Evolutionary conservation across 768 basidiomycete species (phyloP), one percentile per base, ranked within the genome.

Genomic region (Gloeophyllum trabeum): DNA sequence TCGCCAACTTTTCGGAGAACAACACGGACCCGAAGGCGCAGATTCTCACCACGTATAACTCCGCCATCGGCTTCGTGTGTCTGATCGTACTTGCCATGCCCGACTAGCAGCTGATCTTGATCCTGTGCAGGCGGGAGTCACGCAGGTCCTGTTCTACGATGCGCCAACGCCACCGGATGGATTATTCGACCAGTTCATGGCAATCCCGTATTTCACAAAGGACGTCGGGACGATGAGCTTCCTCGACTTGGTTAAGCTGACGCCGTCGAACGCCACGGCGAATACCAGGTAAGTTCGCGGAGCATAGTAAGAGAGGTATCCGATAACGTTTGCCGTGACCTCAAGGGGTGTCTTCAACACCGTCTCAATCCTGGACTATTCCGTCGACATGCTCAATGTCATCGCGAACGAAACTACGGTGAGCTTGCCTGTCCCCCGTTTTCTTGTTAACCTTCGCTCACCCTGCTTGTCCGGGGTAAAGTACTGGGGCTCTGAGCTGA

Each of bases 401-500:
- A 24, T 45, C 18, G 19, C 34, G 4, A 41, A 45, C 14, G 44
- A 45, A 18, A 30, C 40, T 5, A 18, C 14, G n/a, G 44, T 45
- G 28, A 30, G 28, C 28, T 35, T 24, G 26, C 34, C 22, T 21
- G 13, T 35, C 25, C 18, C 14, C 20, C 24, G 16, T 7, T 30
- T 7, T 7, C 28, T 30, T 30, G 28, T 30, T 30, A 16, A 30
- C 7, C 10, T 16, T 16, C 10, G 10, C 7, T 16, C 7, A 30
- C 28, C 28, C 28, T 7, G 28, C 28, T 16, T 30, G 28, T 46
- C 13, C n/a, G n/a, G n/a, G n/a, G 4, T 24, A 5, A 39, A 77
- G 70, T 67, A 68, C 53, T 73, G 69, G 69, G 69, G 73, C 13
- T 43, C 45, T 4, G 41, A 41, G 4, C 53, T 67, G 16, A 47